Base-by-base conservation (phyloP, 768 basidiomycete species). In the Strobilomyces echinocephalus region DNA sequence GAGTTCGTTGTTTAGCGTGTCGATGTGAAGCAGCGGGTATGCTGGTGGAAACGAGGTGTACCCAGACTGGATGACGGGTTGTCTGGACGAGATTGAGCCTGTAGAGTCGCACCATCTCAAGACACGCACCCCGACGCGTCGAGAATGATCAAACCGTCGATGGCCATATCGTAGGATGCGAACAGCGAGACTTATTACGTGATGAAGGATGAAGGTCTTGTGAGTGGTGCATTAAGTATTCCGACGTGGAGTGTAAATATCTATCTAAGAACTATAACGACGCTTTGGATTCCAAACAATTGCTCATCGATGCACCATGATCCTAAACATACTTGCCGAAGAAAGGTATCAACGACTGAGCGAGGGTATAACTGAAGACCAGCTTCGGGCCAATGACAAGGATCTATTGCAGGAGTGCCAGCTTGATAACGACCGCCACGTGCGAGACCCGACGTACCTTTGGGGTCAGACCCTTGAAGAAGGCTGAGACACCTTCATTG, bases 401-500 rank as follows among this genome's bases (percentile, higher is more conserved):
- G 62, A 95, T 89, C 91, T 95, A 30, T 45, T 15, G 61, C 14
- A 20, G 4, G 18, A 35, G 16, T 5, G 55, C 56, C 21, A 58
- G 53, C 14, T 24, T 24, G 24, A 24, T 15, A 24, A 16, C 36
- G 42, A 21, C n/a, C 20, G 1, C 12, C 15, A 28, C 4, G 15
- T 24, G 49, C 28, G 26, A 33, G 28, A 63, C 74, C 20, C 33
- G 8, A 57, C 64, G 11, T 38, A 94, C 92, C 81, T 98, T 99
- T 49, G 95, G 95, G 24, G 93, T 97, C 58, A 97, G 76, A 16
- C 95, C 95, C 76, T 99, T 97, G 81, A 97, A 97, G 73, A 97
- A 88, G 16, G 90, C 93, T 0, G 73, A 66, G 1, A 78, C 57
- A 20, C 95, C 95, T 72, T 99, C 95, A 53, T 91, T 83, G 69